Base-by-base conservation (phyloP, 2,329 filamentous ascomycete genomes). In the Microdochium trichocladiopsis region DNA sequence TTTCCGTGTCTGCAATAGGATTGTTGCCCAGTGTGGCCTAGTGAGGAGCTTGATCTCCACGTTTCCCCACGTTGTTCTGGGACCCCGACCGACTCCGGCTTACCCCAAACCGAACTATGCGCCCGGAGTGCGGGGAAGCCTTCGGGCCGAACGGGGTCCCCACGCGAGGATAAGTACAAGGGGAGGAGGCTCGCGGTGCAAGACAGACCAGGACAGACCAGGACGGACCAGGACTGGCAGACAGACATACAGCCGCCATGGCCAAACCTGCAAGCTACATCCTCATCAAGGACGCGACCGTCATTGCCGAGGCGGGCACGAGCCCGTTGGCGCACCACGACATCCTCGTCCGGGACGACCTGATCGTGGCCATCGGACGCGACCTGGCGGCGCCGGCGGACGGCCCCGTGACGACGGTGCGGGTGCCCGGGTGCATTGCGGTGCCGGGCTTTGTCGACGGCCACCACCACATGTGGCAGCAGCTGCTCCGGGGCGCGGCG, bases 391-490 rank as follows among this genome's bases (percentile, higher is more conserved):
- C 28, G 28, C 28, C 28, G 8, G 16, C 37, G 8, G 37, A n/a
- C 37, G 21, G 31, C 16, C 25, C 53, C 2, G 47, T 21, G 18
- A 47, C 55, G 47, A 63, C 56, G 28, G 28, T 33, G 28, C 28
- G 28, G 28, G 28, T 33, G 8, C 28, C 28, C 28, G 28, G 28
- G 28, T 33, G 28, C 28, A 33, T 33, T 33, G 28, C 28, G 28
- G 28, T 33, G 28, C 28, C 28, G 28, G 28, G 28, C 28, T 33
- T 33, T 9, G 73, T 72, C n/a, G 72, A 74, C 11, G 73, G 73
- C 28, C 72, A 76, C 61, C 74, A 75, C 61, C 73, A 69, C 60
- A 71, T 75, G 57, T 76, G 73, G 73, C 71, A 68, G 25, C 71
- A 33, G 28, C 28, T 33, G 28, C 28, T 33, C 28, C 28, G 28